Conservation (phyloP, 345 rosid species). For the Gossypium mustelinum region DNA sequence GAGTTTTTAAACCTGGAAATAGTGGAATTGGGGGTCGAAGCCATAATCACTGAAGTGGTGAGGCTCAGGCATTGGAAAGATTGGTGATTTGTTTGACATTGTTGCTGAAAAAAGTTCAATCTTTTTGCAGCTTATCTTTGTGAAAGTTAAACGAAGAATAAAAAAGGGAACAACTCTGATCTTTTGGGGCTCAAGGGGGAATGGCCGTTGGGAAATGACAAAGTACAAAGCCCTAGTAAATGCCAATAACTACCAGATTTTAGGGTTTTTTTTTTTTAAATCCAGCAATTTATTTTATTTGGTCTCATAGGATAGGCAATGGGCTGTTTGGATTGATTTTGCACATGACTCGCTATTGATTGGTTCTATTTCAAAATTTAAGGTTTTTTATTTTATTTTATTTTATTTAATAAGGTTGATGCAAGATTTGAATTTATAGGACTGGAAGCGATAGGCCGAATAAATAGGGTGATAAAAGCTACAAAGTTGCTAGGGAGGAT, state of each 20-base stretch:
- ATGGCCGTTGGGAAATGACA: conserved; percentile 23
- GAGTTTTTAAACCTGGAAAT: not conserved
- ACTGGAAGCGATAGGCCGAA: too few species aligned
- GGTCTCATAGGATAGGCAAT: too few species aligned
- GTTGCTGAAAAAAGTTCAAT: not conserved
- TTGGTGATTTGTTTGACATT: not conserved
- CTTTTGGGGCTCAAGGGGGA: conserved; percentile 33
- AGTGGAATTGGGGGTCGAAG: not conserved
- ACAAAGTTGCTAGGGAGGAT: too few species aligned
- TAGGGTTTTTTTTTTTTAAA: too few species aligned
- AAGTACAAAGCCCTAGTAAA: conserved; percentile 16
- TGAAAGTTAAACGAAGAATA: not conserved
- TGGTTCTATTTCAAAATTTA: too few species aligned
- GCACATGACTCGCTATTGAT: too few species aligned
- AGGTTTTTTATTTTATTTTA: too few species aligned
- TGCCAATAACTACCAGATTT: conserved; percentile 7
- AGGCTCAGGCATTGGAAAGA: not conserved
- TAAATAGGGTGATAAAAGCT: too few species aligned
- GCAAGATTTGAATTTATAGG: too few species aligned
- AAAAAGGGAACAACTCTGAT: not conserved
- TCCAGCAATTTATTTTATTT: too few species aligned
- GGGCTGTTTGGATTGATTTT: too few species aligned
- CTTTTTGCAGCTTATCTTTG: not conserved
- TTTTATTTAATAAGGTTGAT: too few species aligned
- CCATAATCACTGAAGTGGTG: not conserved